Conservation (phyloP, 768 basidiomycete species). For the Tricholoma sp. region DNA sequence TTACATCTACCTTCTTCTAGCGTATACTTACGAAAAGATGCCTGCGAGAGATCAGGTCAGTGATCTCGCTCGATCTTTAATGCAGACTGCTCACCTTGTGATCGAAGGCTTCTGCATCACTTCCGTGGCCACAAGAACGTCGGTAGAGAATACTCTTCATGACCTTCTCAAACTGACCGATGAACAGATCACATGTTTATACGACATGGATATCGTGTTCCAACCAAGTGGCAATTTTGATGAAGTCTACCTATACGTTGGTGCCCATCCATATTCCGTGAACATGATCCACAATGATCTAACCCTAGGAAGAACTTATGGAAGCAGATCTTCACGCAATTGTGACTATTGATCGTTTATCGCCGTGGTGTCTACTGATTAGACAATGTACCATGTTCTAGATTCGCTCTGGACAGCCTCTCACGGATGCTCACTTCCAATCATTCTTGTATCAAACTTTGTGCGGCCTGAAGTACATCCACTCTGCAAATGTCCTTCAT, state of each 20-base stretch:
- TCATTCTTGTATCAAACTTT: constrained; percentile 98
- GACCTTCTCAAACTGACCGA: constrained; percentile 9
- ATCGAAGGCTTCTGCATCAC: constrained; percentile 79
- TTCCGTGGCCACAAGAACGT: constrained; percentile 99
- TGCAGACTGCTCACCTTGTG: constrained; percentile 3
- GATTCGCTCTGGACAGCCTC: constrained; percentile 84
- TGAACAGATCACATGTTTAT: constrained; percentile 85
- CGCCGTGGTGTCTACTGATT: background rate
- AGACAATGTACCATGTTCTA: constrained; percentile 17
- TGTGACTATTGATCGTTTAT: constrained; percentile 38
- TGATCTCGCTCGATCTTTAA: constrained; percentile 6
- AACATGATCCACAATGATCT: constrained; percentile 5
- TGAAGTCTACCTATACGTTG: constrained; percentile 90
- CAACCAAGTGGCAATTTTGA: constrained; percentile 89
- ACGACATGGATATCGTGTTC: constrained; percentile 98
- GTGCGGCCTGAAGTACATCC: constrained; percentile 97
- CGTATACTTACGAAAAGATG: constrained; percentile 96
- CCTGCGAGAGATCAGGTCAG: constrained; percentile 87
- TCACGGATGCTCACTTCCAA: constrained; percentile 89
- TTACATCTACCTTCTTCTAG: constrained; percentile 33
- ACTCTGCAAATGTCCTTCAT: constrained; percentile 96
- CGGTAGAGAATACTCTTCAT: constrained; percentile 18
- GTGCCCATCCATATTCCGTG: constrained; percentile 21
- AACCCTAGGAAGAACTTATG: constrained; percentile 91
- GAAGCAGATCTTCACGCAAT: constrained; percentile 99